Evolutionary conservation across 805 yeast genomes (phyloP), one percentile per base, ranked within the genome.

Genomic region (Starmerella stellata): DNA sequence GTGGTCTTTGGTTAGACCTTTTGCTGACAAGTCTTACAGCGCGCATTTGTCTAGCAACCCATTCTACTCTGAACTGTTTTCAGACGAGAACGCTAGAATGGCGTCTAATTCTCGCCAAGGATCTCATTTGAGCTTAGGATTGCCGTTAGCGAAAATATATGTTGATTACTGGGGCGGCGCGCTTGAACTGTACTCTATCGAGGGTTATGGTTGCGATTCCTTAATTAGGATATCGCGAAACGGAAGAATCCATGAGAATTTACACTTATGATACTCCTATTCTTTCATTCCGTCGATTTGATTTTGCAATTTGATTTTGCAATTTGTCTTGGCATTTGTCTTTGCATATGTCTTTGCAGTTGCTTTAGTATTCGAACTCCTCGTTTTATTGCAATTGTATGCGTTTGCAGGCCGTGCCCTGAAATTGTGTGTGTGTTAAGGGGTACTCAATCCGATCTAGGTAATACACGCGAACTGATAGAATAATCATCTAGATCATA

Each of bases 101-200:
- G 34, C 20, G 37, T 33, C 34, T 28, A 19, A 37, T 14, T 66
- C 75, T 24, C 68, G 95, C 44, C 78, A 90, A 1, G 74, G 78
- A 21, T 69, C 78, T 42, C 78, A 78, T 38, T 59, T 87, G 21
- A 95, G 95, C 0, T 67, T 87, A 42, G 94, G 95, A 1, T 62
- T 87, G 43, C 95, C 96, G 0, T 74, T 87, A 78, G 78, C 94
- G 51, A 75, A 80, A 48, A 81, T 85, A 0, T 87, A 87, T 53
- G 81, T 93, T 0, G 95, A 87, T 50, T 87, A 87, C 57, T 87
- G 96, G 96, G 90, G 85, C 49, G 96, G 96, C 5, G 79, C 77
- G 37, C 58, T 87, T 37, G 75, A 74, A 42, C 70, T 87, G 67
- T 75, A 75, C 48, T 76, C 92, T 0, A 61, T 87, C 37, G 87